Conservation (phyloP, 257 asterid species). For the Solanum sitiens region DNA sequence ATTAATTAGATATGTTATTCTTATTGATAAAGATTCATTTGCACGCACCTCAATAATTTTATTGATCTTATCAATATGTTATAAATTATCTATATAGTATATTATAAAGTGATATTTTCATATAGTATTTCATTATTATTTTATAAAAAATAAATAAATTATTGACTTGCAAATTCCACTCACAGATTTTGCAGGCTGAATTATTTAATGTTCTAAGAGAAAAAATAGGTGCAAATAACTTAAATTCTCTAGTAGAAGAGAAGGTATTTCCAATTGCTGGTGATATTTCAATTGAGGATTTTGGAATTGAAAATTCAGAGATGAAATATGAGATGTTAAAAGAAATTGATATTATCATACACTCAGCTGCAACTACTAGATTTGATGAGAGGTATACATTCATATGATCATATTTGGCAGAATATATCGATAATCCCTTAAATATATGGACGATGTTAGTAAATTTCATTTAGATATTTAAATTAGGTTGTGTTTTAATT, state of each 20-base stretch:
- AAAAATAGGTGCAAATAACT: neutral
- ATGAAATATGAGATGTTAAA: constrained; percentile 20
- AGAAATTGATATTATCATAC: constrained; percentile 32
- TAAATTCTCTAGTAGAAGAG: constrained; percentile 1
- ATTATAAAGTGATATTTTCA: no score
- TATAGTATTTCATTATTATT: neutral
- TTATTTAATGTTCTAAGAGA: constrained; percentile 11
- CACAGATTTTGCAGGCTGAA: neutral
- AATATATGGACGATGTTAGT: neutral
- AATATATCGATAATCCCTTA: neutral
- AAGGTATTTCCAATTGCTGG: constrained; percentile 16
- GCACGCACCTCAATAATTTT: no score
- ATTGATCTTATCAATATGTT: neutral
- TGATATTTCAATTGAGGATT: constrained; percentile 17
- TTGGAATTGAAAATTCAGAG: constrained; percentile 9
- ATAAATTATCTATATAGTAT: no score
- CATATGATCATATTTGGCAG: neutral
- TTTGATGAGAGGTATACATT: constrained; percentile 18
- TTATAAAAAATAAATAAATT: neutral
- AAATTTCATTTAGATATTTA: neutral
- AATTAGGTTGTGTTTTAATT: neutral
- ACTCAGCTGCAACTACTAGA: constrained; percentile 64
- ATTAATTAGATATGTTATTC: neutral
- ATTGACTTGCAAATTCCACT: neutral
- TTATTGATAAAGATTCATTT: neutral